These are phyloP conservation scores for Ogataea degrootiae DNA, from an alignment of 805 yeast genomes.

Conservation along the genomic window DNA sequence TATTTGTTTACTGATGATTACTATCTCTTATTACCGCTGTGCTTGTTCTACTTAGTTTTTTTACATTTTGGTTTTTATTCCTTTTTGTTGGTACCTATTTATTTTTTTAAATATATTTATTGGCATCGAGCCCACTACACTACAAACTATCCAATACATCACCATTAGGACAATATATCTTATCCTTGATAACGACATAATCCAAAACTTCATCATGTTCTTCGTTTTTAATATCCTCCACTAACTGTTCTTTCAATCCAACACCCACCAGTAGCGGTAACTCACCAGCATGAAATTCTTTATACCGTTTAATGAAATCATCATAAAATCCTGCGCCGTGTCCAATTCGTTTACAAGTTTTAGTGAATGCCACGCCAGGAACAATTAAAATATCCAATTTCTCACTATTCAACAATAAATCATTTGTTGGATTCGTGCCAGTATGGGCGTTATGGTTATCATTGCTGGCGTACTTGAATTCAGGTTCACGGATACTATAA, in stretches of 20 bases:
- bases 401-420: conserved; percentile 11
- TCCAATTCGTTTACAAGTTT: conserved; percentile 54
- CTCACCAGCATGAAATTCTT: conserved; percentile 24
- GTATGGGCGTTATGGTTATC: neutral
- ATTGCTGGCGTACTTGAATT: conserved; percentile 12
- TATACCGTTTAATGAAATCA: conserved; percentile 55
- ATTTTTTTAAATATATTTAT: conserved; percentile 1
- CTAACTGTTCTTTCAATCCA: conserved; percentile 61
- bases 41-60: neutral
- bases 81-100: conserved; percentile 1
- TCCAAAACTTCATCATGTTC: conserved; percentile 61
- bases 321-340: conserved; percentile 96
- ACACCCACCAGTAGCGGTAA: conserved; percentile 53
- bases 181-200: conserved; percentile 42
- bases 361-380: conserved; percentile 83
- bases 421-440: conserved; percentile 12
- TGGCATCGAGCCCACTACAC: conserved; percentile 1
- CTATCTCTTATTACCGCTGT: neutral
- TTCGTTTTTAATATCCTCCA: conserved; percentile 40
- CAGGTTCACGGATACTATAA: conserved; percentile 67
- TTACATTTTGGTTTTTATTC: neutral
- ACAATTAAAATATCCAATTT: conserved; percentile 65
- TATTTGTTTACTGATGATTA: too few species aligned
- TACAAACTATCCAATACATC: neutral
- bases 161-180: conserved; percentile 10